Conservation (phyloP, 257 asterid genomes). For the Solanum corneliomulleri region DNA sequence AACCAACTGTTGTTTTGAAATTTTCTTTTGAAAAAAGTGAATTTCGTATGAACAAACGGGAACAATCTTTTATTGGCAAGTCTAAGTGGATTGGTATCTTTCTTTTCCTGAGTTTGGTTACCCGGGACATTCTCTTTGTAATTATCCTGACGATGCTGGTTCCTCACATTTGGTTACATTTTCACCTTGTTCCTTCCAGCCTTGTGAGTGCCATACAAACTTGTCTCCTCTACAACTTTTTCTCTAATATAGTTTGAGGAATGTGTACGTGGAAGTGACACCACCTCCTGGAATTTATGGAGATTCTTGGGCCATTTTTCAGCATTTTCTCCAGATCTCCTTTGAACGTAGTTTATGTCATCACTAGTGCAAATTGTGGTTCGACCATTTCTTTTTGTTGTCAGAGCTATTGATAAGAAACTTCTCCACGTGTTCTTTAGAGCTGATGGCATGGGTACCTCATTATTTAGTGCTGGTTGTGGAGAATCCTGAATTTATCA, state of each 20-base stretch:
- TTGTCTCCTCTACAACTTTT: background rate
- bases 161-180: background rate
- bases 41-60: background rate
- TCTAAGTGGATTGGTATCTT: background rate
- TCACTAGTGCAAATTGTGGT: background rate
- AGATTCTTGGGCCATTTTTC: background rate
- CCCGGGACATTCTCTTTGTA: background rate
- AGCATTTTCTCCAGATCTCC: background rate
- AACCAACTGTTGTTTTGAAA: background rate
- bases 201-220: background rate
- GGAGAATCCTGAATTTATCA: background rate
- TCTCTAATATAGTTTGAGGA: background rate
- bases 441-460: background rate
- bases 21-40: background rate
- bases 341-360: background rate
- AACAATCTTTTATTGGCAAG: background rate
- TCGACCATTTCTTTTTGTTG: background rate
- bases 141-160: background rate
- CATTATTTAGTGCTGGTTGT: background rate
- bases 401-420: background rate
- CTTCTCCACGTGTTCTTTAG: background rate
- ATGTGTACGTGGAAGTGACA: background rate
- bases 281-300: background rate
- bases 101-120: background rate
- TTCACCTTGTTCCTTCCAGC: background rate